A percentile compares a stretch with the other conserved stretches of the same genome.
Evolutionary conservation across 192 early-diverging fungal species (phyloP).

Genomic region (Phycomyces blakesleeanus): DNA sequence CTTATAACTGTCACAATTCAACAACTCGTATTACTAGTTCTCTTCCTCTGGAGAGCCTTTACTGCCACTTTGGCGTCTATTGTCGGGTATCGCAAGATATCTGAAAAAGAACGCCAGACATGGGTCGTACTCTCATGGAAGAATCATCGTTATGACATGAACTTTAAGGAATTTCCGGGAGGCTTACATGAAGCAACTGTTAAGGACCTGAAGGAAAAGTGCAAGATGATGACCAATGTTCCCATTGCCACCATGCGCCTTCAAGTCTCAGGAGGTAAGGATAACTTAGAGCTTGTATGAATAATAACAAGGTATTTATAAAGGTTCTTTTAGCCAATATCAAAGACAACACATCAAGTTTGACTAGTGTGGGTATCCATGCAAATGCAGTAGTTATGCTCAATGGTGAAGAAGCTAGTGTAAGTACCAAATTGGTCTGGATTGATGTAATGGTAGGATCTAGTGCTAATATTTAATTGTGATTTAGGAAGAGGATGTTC

Average conservation of each 20-base stretch:
- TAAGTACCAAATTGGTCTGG: slow-evolving; percentile 21
- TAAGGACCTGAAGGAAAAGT: slow-evolving; percentile 68
- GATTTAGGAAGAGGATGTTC: slow-evolving; percentile 14
- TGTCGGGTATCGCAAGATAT: slow-evolving; percentile 18
- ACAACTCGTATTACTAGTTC: not conserved
- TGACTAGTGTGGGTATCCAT: slow-evolving; percentile 66
- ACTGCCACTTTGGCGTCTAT: slow-evolving; percentile 13
- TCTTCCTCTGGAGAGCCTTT: slow-evolving; percentile 23
- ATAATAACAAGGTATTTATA: not conserved
- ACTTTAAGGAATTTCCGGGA: slow-evolving; percentile 25
- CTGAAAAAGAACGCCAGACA: slow-evolving; percentile 15
- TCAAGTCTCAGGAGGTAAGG: slow-evolving; percentile 65
- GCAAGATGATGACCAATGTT: slow-evolving; percentile 70
- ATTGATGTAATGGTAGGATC: not conserved
- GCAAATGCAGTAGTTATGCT: slow-evolving; percentile 69
- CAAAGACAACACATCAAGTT: slow-evolving; percentile 70
- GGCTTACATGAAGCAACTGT: slow-evolving; percentile 56
- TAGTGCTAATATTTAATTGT: not conserved
- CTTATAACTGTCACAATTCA: slow-evolving; percentile 1
- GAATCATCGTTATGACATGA: slow-evolving; percentile 8
- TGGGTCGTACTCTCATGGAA: slow-evolving; percentile 25
- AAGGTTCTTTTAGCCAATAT: slow-evolving; percentile 55
- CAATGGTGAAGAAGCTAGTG: slow-evolving; percentile 60
- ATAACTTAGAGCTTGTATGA: not conserved
- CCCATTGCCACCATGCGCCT: slow-evolving; percentile 75